These are phyloP conservation scores for Tympanopsis confertula DNA, from an alignment of 2,329 filamentous ascomycete genomes.

Conservation along the genomic window DNA sequence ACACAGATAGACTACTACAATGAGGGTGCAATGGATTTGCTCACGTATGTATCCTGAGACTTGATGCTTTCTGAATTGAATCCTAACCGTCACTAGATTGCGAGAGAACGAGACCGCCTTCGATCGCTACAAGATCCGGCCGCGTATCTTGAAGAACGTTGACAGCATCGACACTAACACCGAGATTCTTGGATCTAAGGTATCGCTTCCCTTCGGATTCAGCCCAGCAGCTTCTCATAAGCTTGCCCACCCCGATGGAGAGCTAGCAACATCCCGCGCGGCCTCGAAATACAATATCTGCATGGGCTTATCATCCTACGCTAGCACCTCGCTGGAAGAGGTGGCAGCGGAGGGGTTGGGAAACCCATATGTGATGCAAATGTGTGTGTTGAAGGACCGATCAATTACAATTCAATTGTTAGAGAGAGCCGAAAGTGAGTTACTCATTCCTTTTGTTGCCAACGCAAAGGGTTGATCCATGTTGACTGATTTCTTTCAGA, in stretches of 20 bases:
- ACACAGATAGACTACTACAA: constrained; percentile 40
- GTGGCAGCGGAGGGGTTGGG: constrained; percentile 24
- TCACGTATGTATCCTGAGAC: constrained; percentile 19
- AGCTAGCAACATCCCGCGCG: constrained; percentile 33
- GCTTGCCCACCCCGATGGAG: constrained; percentile 38
- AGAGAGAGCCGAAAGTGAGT: constrained; percentile 26
- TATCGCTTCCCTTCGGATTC: constrained; percentile 38
- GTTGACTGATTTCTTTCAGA: too few relatives aligned
- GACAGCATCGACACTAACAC: constrained; percentile 23
- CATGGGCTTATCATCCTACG: constrained; percentile 35
- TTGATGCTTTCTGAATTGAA: not conserved
- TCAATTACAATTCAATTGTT: constrained; percentile 25
- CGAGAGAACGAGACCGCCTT: constrained; percentile 40
- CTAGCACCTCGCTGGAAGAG: constrained; percentile 30
- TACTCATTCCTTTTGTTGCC: not conserved
- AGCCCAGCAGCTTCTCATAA: constrained; percentile 39
- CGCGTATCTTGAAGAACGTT: constrained; percentile 29
- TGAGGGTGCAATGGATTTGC: constrained; percentile 40
- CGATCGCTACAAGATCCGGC: constrained; percentile 33
- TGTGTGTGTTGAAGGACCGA: constrained; percentile 38
- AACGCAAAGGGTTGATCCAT: too few relatives aligned
- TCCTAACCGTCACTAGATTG: constrained; percentile 15
- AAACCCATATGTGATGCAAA: constrained; percentile 38
- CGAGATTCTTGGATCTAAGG: constrained; percentile 27
- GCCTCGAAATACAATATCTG: constrained; percentile 25